These are phyloP conservation scores for Paracorniculantispora psalliotae DNA, from an alignment of 2,329 filamentous ascomycete genomes.

Conservation along the genomic window DNA sequence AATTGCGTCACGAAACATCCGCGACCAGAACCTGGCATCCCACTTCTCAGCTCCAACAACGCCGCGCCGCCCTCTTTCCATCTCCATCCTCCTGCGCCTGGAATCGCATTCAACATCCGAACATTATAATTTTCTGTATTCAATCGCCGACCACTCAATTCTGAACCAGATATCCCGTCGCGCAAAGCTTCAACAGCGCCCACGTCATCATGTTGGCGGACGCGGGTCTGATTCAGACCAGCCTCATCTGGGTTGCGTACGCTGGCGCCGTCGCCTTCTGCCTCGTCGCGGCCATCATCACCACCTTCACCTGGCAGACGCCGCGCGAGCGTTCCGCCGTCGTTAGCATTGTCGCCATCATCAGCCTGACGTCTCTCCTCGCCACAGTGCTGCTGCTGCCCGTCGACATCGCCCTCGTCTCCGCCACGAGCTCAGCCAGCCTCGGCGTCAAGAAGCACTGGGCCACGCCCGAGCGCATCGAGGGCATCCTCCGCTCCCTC, in stretches of 20 bases:
- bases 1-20: constrained; percentile 15
- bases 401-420: constrained; percentile 92
- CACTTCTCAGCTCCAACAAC: background rate
- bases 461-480: constrained; percentile 78
- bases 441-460: constrained; percentile 87
- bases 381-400: constrained; percentile 90
- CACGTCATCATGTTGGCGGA: constrained; percentile 29
- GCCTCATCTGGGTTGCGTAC: constrained; percentile 93
- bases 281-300: constrained; percentile 72
- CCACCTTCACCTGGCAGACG: constrained; percentile 87
- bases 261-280: constrained; percentile 74
- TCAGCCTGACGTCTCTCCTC: constrained; percentile 81
- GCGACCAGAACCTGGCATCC: background rate
- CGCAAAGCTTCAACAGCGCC: background rate
- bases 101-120: background rate
- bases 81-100: background rate
- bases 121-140: background rate
- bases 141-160: background rate
- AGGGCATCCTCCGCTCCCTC: constrained; percentile 72
- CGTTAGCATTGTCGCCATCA: constrained; percentile 78
- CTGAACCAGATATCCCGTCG: background rate
- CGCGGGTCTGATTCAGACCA: constrained; percentile 70
- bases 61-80: background rate
- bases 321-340: constrained; percentile 78
- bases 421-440: constrained; percentile 72